Conservation (phyloP, 345 rosid genomes). For the Raphanus sativus region DNA sequence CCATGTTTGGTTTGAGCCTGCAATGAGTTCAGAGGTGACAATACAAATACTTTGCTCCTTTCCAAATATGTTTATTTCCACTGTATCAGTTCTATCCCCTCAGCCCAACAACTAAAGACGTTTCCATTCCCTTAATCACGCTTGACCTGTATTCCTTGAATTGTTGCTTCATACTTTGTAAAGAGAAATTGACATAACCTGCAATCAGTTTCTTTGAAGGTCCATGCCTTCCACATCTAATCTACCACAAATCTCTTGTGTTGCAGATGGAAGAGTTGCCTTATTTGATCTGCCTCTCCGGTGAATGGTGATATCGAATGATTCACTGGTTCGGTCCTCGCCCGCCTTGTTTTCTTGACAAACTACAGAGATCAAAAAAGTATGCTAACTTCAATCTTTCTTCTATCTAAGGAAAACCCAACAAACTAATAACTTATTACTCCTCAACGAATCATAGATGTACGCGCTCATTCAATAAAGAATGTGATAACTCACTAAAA, state of each 20-base stretch:
- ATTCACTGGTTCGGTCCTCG: slow-evolving; percentile 16
- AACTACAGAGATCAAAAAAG: background rate
- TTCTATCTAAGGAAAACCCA: background rate
- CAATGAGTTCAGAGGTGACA: background rate
- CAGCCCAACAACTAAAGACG: background rate
- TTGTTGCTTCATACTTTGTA: background rate
- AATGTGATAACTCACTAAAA: background rate
- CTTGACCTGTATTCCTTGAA: background rate
- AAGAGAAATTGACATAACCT: slow-evolving; percentile 55
- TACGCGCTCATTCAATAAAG: background rate
- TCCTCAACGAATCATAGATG: background rate
- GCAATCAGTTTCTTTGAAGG: slow-evolving; percentile 47
- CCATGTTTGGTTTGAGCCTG: background rate
- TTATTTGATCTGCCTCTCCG: slow-evolving; percentile 38
- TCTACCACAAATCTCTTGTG: slow-evolving; percentile 43
- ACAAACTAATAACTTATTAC: background rate
- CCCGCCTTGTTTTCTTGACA: background rate
- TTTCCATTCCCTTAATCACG: background rate
- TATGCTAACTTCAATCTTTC: background rate
- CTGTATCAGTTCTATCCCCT: no score
- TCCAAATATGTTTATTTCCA: background rate
- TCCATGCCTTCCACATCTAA: slow-evolving; percentile 38
- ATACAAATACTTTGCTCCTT: background rate
- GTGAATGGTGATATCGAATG: slow-evolving; percentile 39
- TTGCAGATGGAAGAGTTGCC: slow-evolving; percentile 40